A percentile compares a stretch with the other conserved stretches of the same genome.
Evolutionary conservation across 208 protist genomes (phyloP).

Genomic region (Wallacemonas sp.): DNA sequence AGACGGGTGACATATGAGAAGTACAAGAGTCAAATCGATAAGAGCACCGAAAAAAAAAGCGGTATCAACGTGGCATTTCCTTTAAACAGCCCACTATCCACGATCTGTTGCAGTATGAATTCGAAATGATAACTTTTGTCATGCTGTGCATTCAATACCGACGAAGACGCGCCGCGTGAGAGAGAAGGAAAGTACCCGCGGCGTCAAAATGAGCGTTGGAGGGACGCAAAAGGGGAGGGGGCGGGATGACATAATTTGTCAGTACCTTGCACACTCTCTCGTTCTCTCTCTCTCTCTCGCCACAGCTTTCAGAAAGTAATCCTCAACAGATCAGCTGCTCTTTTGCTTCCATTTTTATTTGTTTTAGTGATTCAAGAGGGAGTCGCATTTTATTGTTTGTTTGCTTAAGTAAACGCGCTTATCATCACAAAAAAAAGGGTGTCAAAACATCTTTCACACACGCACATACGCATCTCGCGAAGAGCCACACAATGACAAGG

Average conservation of each 20-base stretch:
- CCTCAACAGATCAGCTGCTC: neutral
- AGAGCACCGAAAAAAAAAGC: neutral
- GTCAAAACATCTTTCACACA: no score
- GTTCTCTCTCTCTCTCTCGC: neutral
- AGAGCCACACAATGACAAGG: no score
- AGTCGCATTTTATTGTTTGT: no score
- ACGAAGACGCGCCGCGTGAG: conserved; percentile 3
- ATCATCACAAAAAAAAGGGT: no score
- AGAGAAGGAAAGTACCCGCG: conserved; percentile 19
- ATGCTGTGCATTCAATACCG: neutral
- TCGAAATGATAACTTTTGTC: neutral
- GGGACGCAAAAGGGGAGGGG: neutral
- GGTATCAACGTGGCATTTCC: neutral
- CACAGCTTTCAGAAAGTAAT: neutral
- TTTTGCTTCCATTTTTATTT: conserved; percentile 2
- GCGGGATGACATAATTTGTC: neutral
- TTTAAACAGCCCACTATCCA: no score
- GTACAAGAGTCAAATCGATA: neutral
- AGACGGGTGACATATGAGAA: no score
- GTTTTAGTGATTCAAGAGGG: no score
- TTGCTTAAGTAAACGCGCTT: no score
- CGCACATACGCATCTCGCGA: no score
- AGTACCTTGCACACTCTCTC: neutral
- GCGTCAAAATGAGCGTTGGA: no score
- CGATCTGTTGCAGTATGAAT: neutral